phyloP scores from a whole-genome alignment of 768 basidiomycete species.

The Suillus bovinus region DNA sequence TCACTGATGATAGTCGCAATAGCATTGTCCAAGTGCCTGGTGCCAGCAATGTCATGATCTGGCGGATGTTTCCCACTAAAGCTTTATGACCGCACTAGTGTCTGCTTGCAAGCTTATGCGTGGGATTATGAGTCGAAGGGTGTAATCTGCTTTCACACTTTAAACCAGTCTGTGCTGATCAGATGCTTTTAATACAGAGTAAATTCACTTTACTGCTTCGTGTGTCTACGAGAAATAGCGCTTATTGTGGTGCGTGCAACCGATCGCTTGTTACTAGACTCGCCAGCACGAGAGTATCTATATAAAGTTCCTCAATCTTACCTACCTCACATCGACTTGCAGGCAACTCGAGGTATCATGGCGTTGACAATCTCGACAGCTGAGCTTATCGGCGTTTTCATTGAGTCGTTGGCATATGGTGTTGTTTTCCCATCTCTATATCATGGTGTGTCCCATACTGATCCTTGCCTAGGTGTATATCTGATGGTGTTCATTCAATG shows the following conservation, averaged over 20 bases:
- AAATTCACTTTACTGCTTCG: not conserved
- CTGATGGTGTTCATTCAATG: constrained; percentile 15
- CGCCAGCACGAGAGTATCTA: not conserved
- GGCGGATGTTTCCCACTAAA: too few relatives aligned
- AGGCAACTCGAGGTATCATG: constrained; percentile 6
- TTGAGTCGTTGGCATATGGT: constrained; percentile 16
- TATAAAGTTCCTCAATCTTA: not conserved
- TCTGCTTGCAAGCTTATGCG: too few relatives aligned
- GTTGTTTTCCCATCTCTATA: not conserved
- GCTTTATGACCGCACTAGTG: too few relatives aligned
- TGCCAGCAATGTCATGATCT: too few relatives aligned
- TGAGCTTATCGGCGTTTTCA: constrained; percentile 14
- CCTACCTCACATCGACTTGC: not conserved
- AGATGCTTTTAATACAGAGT: not conserved
- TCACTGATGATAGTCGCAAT: too few relatives aligned
- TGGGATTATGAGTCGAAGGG: too few relatives aligned
- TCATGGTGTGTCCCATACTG: not conserved
- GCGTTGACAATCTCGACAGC: constrained; percentile 9
- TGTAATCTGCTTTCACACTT: too few relatives aligned
- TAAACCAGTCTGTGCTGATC: not conserved
- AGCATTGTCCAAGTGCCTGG: too few relatives aligned
- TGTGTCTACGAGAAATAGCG: not conserved
- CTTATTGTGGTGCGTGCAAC: not conserved
- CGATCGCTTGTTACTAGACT: not conserved
- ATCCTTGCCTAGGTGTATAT: constrained; percentile 8